A percentile compares a stretch with the other conserved stretches of the same genome.
phyloP scores from a whole-genome alignment of 2,329 filamentous ascomycete genomes.

The Ustulina deusta region DNA sequence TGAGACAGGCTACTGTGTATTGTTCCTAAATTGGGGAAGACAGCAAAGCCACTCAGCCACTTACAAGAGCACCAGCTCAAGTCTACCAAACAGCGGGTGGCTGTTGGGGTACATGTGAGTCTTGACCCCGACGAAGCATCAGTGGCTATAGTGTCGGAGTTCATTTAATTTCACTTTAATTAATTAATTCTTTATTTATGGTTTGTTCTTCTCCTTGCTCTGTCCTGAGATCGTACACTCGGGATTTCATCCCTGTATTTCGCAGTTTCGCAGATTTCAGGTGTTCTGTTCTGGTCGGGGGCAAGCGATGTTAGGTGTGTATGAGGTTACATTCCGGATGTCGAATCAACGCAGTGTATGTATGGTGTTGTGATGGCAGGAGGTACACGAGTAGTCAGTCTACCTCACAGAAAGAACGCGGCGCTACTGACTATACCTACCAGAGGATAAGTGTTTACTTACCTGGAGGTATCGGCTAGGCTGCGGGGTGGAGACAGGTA shows the following conservation, averaged over 20 bases:
- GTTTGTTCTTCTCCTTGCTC: neutral
- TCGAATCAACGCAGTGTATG: too few relatives aligned
- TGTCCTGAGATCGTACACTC: neutral
- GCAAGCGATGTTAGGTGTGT: neutral
- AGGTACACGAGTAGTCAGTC: too few relatives aligned
- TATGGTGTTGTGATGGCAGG: too few relatives aligned
- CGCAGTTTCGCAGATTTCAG: neutral
- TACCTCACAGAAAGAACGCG: too few relatives aligned
- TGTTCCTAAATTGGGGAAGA: slow-evolving; percentile 16
- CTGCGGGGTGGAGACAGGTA: neutral
- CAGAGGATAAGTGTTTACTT: neutral
- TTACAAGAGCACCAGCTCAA: neutral
- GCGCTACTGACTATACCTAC: too few relatives aligned
- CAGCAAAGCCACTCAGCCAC: slow-evolving; percentile 29
- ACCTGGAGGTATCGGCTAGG: neutral
- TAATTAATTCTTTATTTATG: too few relatives aligned
- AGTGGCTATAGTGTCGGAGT: neutral
- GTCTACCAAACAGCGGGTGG: neutral
- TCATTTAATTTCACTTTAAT: neutral
- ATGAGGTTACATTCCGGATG: neutral
- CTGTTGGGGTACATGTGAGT: neutral
- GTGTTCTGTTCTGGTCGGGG: neutral
- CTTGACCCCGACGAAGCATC: neutral
- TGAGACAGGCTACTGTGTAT: neutral
- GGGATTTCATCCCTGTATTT: neutral